Evolutionary conservation across 2,329 filamentous ascomycete genomes (phyloP).

Genomic region (Pseudophaeomoniella oleicola): DNA sequence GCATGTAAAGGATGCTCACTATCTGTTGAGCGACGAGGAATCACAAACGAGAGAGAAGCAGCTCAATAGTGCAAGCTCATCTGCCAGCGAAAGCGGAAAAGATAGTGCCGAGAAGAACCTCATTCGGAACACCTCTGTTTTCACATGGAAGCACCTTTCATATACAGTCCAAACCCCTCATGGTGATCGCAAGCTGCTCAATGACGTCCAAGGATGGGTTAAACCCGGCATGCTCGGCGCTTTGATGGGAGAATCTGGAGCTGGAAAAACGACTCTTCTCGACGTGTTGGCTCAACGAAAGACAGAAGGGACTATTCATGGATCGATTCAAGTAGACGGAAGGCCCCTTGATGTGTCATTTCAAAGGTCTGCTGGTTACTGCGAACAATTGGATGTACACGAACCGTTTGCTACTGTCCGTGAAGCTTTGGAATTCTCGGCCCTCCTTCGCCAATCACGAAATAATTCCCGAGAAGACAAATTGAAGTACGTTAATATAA

Average conservation of each 20-base stretch:
- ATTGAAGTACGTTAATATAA: slow-evolving; percentile 47
- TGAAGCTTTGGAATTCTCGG: slow-evolving; percentile 53
- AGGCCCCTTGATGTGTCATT: slow-evolving; percentile 44
- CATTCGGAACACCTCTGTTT: slow-evolving; percentile 50
- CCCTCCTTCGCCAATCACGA: slow-evolving; percentile 43
- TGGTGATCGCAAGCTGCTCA: slow-evolving; percentile 42
- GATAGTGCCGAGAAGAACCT: slow-evolving; percentile 26
- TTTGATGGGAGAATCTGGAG: slow-evolving; percentile 63
- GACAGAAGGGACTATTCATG: slow-evolving; percentile 44
- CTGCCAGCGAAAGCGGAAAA: slow-evolving; percentile 6
- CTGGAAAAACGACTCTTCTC: slow-evolving; percentile 61
- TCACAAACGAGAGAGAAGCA: slow-evolving; percentile 17
- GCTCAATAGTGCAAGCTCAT: slow-evolving; percentile 4
- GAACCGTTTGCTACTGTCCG: slow-evolving; percentile 50
- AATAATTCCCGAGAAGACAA: slow-evolving; percentile 41
- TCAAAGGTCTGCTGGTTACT: slow-evolving; percentile 53
- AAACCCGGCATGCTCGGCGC: slow-evolving; percentile 66
- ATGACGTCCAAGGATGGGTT: slow-evolving; percentile 58
- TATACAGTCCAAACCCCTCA: slow-evolving; percentile 52
- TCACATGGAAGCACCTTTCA: slow-evolving; percentile 60
- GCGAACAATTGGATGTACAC: slow-evolving; percentile 55
- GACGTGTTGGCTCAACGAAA: slow-evolving; percentile 63
- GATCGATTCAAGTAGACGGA: slow-evolving; percentile 54
- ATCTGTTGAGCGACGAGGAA: slow-evolving; percentile 35
- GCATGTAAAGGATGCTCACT: slow-evolving; percentile 25